Conservation (phyloP, 2,329 filamentous ascomycete genomes). For the Phialocephala sp. region DNA sequence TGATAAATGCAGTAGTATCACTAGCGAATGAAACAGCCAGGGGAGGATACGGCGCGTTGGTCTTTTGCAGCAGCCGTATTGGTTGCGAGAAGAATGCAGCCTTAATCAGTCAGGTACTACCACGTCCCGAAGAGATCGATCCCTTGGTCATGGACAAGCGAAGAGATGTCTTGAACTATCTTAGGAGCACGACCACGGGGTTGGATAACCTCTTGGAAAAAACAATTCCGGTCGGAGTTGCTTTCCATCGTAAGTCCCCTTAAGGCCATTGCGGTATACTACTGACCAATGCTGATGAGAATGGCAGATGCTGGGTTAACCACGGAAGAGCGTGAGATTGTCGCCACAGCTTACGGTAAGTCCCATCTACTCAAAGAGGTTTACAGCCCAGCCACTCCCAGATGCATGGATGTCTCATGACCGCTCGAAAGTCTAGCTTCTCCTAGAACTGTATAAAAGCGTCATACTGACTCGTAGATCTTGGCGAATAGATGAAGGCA, state of each 20-base stretch:
- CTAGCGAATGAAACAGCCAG: conserved; percentile 71
- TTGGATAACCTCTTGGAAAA: conserved; percentile 69
- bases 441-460: no score
- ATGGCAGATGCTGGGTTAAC: conserved; percentile 66
- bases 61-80: conserved; percentile 74
- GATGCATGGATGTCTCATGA: no score
- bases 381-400: no score
- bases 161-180: conserved; percentile 67
- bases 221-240: conserved; percentile 70
- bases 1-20: conserved; percentile 73
- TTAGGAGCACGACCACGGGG: conserved; percentile 69
- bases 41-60: conserved; percentile 72
- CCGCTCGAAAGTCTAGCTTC: no score
- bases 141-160: conserved; percentile 60
- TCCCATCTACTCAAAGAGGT: no score
- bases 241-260: conserved; percentile 69
- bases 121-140: conserved; percentile 50
- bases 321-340: conserved; percentile 74
- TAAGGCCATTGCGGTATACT: not conserved
- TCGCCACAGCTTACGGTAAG: conserved; percentile 68
- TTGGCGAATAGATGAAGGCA: conserved; percentile 53
- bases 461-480: no score
- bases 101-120: conserved; percentile 71
- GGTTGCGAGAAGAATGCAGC: conserved; percentile 72
- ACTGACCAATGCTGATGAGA: conserved; percentile 12